Evolutionary conservation across 345 rosid species (phyloP), one percentile per base, ranked within the genome.

Genomic region (Geranium rotundifolium): DNA sequence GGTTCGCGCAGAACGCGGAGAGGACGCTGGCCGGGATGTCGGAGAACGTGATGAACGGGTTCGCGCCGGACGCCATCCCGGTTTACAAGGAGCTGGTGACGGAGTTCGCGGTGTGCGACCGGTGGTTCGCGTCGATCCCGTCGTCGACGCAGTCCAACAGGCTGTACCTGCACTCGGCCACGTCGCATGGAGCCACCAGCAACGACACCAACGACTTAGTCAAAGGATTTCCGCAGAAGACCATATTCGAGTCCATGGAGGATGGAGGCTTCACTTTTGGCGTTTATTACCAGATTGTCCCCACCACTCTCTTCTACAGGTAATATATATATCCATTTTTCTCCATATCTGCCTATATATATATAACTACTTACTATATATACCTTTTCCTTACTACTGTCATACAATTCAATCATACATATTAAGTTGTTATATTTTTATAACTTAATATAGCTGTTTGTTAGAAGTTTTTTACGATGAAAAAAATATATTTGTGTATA

Each of bases 81-180:
- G 87, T 85, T 0, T 87, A 67, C 62, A 81, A 80, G 68, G 79
- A 80, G 63, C 62, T 87, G 70, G 87, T 79, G 65, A 54, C 64
- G 16, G 81, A 87, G 74, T 87, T 87, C 64, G 95, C 82, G 17
- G 86, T 87, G 1, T 87, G 93, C 19, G 93, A 87, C 17, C 81
- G 86, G 60, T 87, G 93, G 93, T 87, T 87, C 64, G 76, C 93
- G 70, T 87, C 93, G 27, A 34, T 82, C 5, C 93, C 93, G 10
- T 67, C 82, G 19, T 75, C 82, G 7, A 87, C 93, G 20, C 93
- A 87, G 76, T 83, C 90, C 19, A 87, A 87, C 58, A 63, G 93
- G 63, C 69, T 87, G 19, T 87, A 69, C 62, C 72, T 87, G 13
- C 86, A 87, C 72, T 65, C 93, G 8, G 93, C 90, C 14, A 87